A percentile compares a stretch with the other conserved stretches of the same genome.
Evolutionary conservation across 2,329 filamentous ascomycete genomes (phyloP).

Genomic region (Microdochium nivale): DNA sequence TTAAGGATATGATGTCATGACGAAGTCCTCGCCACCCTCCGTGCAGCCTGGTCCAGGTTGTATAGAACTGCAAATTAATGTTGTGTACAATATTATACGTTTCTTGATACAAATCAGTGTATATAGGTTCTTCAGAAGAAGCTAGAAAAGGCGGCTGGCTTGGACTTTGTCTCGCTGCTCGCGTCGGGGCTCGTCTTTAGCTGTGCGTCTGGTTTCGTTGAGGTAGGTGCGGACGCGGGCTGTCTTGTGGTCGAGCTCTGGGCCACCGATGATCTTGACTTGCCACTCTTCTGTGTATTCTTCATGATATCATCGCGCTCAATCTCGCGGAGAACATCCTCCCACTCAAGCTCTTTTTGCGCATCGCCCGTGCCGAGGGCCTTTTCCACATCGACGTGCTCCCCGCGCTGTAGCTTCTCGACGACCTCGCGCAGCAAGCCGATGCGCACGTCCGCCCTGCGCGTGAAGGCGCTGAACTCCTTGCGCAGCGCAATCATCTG

Average conservation of each 20-base stretch:
- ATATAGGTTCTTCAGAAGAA: slow-evolving; percentile 36
- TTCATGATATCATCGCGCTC: slow-evolving; percentile 52
- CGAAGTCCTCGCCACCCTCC: slow-evolving; percentile 3
- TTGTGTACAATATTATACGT: slow-evolving; percentile 8
- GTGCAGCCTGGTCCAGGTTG: neutral
- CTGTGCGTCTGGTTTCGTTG: slow-evolving; percentile 25
- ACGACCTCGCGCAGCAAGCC: slow-evolving; percentile 67
- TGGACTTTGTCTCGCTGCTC: slow-evolving; percentile 10
- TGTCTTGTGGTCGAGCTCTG: neutral
- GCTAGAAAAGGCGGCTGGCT: slow-evolving; percentile 26
- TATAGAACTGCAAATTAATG: neutral
- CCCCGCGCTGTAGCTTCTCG: slow-evolving; percentile 59
- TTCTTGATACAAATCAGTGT: slow-evolving; percentile 4
- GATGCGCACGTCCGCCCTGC: slow-evolving; percentile 74
- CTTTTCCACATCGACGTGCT: slow-evolving; percentile 78
- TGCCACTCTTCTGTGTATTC: slow-evolving; percentile 27
- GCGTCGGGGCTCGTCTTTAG: slow-evolving; percentile 11
- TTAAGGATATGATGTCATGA: slow-evolving; percentile 54
- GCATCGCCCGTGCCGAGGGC: slow-evolving; percentile 70
- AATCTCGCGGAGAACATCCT: slow-evolving; percentile 64
- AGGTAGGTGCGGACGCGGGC: slow-evolving; percentile 9
- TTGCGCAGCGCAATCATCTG: slow-evolving; percentile 78
- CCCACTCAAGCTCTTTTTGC: slow-evolving; percentile 75
- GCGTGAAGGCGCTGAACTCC: slow-evolving; percentile 62
- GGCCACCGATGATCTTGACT: neutral